Evolutionary conservation across 176 grass and related monocot genomes (phyloP).

Genomic region (Aegilops speltoides): DNA sequence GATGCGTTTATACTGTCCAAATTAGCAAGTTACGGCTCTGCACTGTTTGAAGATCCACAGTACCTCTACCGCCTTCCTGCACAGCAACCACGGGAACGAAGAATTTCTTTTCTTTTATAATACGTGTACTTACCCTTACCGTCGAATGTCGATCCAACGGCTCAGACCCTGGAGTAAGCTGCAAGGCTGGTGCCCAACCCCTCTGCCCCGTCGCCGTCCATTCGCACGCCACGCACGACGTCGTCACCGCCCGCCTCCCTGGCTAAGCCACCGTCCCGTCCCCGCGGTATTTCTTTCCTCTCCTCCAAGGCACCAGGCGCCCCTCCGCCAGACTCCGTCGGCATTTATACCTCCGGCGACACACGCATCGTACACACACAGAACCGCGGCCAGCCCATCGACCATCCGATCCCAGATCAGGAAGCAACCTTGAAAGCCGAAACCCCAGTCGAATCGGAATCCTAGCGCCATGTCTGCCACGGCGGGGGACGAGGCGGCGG

Average conservation of each 20-base stretch:
- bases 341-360: constrained; percentile 36
- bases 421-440: neutral
- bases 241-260: neutral
- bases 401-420: neutral
- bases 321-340: neutral
- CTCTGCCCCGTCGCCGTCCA: neutral
- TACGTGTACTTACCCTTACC: too few species aligned
- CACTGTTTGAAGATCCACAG: too few species aligned
- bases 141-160: too few species aligned
- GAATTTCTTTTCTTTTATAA: too few species aligned
- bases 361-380: neutral
- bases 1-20: too few species aligned
- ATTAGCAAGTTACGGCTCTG: too few species aligned
- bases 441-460: neutral
- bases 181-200: neutral
- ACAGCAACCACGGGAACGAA: too few species aligned
- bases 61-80: too few species aligned
- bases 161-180: neutral
- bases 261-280: constrained; percentile 1
- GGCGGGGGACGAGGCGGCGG: constrained; percentile 37
- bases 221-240: neutral
- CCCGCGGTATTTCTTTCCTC: constrained; percentile 11
- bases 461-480: constrained; percentile 31
- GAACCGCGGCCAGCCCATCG: neutral
- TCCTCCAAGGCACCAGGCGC: neutral